phyloP scores from a whole-genome alignment of 225 moss, liverwort and hornwort genomes.

The Marchantia paleacea region DNA sequence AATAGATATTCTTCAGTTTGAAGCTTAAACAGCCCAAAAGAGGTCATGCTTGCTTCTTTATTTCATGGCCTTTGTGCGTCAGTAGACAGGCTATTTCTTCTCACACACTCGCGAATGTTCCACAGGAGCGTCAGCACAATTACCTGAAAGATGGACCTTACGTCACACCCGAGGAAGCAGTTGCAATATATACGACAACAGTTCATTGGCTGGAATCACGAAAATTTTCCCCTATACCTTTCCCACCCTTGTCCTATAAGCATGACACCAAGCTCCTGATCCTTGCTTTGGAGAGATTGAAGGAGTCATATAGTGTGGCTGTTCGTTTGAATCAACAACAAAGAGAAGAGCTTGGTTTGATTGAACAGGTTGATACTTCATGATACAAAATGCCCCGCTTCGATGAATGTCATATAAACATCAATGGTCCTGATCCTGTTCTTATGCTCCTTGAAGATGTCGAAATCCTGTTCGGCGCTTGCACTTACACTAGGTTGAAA shows the following conservation, averaged over 20 bases:
- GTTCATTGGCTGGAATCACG: constrained; percentile 99
- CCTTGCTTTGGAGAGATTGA: constrained; percentile 85
- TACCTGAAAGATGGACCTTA: constrained; percentile 99
- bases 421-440: neutral
- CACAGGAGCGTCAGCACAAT: constrained; percentile 92
- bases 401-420: neutral
- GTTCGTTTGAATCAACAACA: constrained; percentile 98
- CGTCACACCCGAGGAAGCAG: constrained; percentile 98
- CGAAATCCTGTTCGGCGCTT: no score
- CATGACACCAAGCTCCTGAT: constrained; percentile 98
- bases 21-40: no score
- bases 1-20: no score
- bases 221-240: constrained; percentile 96
- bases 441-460: neutral
- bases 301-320: constrained; percentile 99
- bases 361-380: constrained; percentile 64
- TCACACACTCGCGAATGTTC: neutral
- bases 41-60: neutral
- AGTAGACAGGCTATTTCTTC: neutral
- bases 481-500: no score
- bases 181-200: constrained; percentile 97
- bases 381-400: neutral
- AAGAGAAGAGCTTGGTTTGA: constrained; percentile 93
- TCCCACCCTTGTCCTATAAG: constrained; percentile 94
- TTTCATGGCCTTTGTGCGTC: neutral